A percentile compares a stretch with the other conserved stretches of the same genome.
Conservation (phyloP, 129 eudicot species). For the Centrapalus pauciflorus region DNA sequence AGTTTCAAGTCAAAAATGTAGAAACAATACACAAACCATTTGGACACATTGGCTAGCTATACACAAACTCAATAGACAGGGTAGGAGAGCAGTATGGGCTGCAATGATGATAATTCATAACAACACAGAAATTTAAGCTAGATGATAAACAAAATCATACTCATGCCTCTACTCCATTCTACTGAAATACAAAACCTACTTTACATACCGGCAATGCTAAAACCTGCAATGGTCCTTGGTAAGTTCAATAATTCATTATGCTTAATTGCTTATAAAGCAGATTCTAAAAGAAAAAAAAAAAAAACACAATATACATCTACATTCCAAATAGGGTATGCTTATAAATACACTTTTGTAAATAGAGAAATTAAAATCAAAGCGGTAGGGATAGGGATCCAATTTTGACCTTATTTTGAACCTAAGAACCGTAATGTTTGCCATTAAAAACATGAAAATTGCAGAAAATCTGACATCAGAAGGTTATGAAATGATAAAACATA, state of each 20-base stretch:
- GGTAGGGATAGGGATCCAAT: not conserved
- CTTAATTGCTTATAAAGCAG: not conserved
- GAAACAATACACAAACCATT: too few species aligned
- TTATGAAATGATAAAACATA: not conserved
- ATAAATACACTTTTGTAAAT: not conserved
- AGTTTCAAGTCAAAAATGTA: not conserved
- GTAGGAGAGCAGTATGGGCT: conserved; percentile 9
- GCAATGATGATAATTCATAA: conserved; percentile 33
- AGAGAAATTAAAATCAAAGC: not conserved
- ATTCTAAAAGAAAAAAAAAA: conserved; percentile 6
- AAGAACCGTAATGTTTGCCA: not conserved
- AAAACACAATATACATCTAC: not conserved
- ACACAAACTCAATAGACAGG: not conserved
- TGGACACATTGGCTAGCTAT: not conserved
- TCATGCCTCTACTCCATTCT: conserved; percentile 22
- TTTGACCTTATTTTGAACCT: not conserved
- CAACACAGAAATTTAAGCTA: not conserved
- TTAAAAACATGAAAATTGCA: not conserved
- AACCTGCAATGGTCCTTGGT: conserved; percentile 14
- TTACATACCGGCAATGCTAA: conserved; percentile 16
- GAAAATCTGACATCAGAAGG: not conserved
- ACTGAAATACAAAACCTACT: conserved; percentile 23
- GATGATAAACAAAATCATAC: conserved; percentile 27
- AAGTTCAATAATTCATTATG: not conserved
- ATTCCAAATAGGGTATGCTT: conserved; percentile 15